Conservation (phyloP, 306 rosid genomes). For the Elaeagnus macrophylla region DNA sequence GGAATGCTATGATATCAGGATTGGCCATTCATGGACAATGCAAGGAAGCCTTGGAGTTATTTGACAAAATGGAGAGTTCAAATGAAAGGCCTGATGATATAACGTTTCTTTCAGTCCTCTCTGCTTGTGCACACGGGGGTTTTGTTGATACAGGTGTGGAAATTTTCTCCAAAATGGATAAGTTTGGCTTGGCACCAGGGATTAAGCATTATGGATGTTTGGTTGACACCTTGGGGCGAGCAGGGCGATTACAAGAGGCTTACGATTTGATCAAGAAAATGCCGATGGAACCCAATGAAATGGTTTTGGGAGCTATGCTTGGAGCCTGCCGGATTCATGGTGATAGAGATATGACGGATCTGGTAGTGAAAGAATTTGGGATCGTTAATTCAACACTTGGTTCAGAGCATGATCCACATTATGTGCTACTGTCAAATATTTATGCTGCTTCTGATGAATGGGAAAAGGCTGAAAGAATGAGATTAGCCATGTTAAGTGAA, state of each 20-base stretch:
- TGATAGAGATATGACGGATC: constrained; percentile 46
- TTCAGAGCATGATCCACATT: constrained; percentile 22
- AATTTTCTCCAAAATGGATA: constrained; percentile 46
- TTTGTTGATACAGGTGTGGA: constrained; percentile 42
- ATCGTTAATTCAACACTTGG: constrained; percentile 11
- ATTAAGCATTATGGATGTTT: constrained; percentile 58
- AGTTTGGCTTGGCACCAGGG: constrained; percentile 29
- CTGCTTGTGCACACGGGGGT: constrained; percentile 61
- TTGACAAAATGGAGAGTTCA: constrained; percentile 40
- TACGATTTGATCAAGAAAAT: constrained; percentile 36
- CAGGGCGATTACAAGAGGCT: constrained; percentile 56
- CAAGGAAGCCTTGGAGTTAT: constrained; percentile 45
- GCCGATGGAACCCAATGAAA: constrained; percentile 53
- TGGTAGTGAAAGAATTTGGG: constrained; percentile 26
- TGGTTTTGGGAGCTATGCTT: constrained; percentile 57
- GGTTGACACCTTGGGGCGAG: constrained; percentile 63
- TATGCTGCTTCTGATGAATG: constrained; percentile 59
- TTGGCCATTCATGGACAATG: constrained; percentile 51
- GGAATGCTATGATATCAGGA: constrained; percentile 70
- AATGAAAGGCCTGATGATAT: constrained; percentile 41
- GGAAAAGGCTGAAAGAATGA: constrained; percentile 54
- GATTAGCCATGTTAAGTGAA: constrained; percentile 23
- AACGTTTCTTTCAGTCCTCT: constrained; percentile 52
- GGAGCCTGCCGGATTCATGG: constrained; percentile 59
- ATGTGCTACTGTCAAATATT: constrained; percentile 54